phyloP scores from a whole-genome alignment of 768 basidiomycete species.

The Hericium alpestre region DNA sequence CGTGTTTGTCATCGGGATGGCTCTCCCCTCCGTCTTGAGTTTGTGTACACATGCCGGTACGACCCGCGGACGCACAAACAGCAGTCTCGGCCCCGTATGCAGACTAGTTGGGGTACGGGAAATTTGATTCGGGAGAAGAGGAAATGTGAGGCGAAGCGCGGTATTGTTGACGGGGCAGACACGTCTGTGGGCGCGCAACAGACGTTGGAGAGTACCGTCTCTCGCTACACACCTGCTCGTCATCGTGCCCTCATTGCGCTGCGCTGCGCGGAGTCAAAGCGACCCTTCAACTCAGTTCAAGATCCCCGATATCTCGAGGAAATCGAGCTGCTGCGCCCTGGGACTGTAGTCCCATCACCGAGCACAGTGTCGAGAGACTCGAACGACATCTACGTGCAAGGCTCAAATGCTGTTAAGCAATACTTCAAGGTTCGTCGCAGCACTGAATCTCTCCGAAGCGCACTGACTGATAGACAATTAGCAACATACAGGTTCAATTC shows the following conservation, averaged over 20 bases:
- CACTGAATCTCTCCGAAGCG: too few species aligned
- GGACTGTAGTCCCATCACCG: conserved; percentile 17
- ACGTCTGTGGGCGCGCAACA: background rate
- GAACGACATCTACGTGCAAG: background rate
- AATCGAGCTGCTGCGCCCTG: conserved; percentile 20
- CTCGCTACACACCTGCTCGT: background rate
- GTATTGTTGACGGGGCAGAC: background rate
- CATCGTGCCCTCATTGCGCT: conserved; percentile 17
- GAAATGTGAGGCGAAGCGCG: background rate
- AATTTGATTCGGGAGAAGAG: background rate
- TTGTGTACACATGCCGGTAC: background rate
- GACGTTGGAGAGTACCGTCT: background rate
- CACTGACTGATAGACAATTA: background rate
- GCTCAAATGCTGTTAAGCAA: background rate
- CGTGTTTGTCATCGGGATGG: background rate
- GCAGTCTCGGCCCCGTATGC: background rate
- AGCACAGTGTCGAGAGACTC: conserved; percentile 17
- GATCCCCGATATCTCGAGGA: conserved; percentile 18
- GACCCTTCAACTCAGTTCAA: conserved; percentile 17
- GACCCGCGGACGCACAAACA: background rate
- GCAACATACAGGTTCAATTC: conserved; percentile 14
- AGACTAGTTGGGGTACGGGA: background rate
- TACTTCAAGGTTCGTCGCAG: background rate
- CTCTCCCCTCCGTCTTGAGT: background rate
- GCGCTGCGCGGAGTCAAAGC: conserved; percentile 14